phyloP scores from a whole-genome alignment of 495 filamentous ascomycete species.

The Gamarada debralockiae region DNA sequence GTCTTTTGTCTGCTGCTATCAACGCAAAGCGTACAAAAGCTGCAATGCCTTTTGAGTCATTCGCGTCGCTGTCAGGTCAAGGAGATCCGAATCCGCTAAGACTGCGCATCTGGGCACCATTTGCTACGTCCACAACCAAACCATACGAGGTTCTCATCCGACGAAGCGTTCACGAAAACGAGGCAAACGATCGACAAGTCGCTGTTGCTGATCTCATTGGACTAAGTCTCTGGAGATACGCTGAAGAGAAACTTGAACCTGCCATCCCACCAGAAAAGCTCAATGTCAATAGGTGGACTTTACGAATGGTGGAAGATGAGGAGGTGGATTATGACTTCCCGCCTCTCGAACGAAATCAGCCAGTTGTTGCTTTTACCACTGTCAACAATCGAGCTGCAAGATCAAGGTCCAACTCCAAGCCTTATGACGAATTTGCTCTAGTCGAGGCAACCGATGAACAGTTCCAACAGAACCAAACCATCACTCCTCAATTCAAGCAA shows the following conservation, averaged over 20 bases:
- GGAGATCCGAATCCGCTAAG: conserved; percentile 78
- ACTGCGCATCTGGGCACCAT: conserved; percentile 84
- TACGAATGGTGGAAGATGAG: conserved; percentile 90
- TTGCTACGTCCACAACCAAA: conserved; percentile 64
- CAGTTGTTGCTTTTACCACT: conserved; percentile 81
- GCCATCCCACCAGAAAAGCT: conserved; percentile 61
- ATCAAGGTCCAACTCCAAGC: conserved; percentile 70
- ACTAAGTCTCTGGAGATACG: conserved; percentile 80
- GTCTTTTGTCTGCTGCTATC: conserved; percentile 61
- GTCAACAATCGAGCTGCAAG: conserved; percentile 74
- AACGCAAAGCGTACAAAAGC: conserved; percentile 78
- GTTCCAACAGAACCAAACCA: conserved; percentile 70
- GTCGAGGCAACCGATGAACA: conserved; percentile 75
- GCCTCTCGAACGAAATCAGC: conserved; percentile 71
- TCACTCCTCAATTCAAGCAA: conserved; percentile 68
- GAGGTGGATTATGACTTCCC: conserved; percentile 97
- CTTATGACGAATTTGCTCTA: conserved; percentile 91
- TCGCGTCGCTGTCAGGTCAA: conserved; percentile 81
- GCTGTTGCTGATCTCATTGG: conserved; percentile 91
- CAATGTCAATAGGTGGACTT: conserved; percentile 87
- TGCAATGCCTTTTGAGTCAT: conserved; percentile 77
- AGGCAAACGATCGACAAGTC: conserved; percentile 56
- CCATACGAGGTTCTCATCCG: conserved; percentile 71
- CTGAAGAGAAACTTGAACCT: conserved; percentile 75
- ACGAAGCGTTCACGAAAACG: conserved; percentile 68